Conservation (phyloP, 768 basidiomycete genomes). For the Collybia sp. region DNA sequence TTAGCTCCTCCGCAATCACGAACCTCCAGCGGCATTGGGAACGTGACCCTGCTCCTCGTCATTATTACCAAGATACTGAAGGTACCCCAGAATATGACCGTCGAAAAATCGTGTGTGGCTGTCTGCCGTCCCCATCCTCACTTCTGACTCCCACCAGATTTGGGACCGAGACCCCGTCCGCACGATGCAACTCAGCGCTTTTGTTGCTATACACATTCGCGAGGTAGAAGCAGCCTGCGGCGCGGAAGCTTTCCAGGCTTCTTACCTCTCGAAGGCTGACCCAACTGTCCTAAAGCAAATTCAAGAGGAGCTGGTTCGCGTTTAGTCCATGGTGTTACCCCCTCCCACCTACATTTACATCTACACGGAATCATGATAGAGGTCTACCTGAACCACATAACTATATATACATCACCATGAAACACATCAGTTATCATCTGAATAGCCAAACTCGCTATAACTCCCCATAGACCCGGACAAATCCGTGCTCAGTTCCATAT, state of each 20-base stretch:
- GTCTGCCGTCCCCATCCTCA: constrained; percentile 2
- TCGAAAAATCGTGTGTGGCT: constrained; percentile 54
- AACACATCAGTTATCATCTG: constrained; percentile 19
- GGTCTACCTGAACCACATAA: constrained; percentile 1
- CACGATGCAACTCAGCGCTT: constrained; percentile 57
- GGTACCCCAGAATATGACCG: constrained; percentile 76
- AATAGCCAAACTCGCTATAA: constrained; percentile 42
- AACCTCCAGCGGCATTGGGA: constrained; percentile 69
- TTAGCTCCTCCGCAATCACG: constrained; percentile 21
- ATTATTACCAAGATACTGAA: constrained; percentile 60
- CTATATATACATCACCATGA: background rate
- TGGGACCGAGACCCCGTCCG: constrained; percentile 70
- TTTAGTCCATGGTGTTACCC: no score
- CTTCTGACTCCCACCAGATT: constrained; percentile 37
- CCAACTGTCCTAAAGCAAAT: constrained; percentile 72
- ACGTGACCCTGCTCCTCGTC: constrained; percentile 47
- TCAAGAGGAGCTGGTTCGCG: constrained; percentile 40
- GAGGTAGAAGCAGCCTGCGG: constrained; percentile 63
- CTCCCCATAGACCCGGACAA: constrained; percentile 53
- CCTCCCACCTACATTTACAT: background rate
- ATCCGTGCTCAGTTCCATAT: constrained; percentile 39
- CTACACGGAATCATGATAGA: background rate
- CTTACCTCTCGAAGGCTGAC: constrained; percentile 64
- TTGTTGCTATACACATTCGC: constrained; percentile 51
- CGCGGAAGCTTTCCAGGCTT: constrained; percentile 48